phyloP scores from a whole-genome alignment of 2,329 filamentous ascomycete genomes.

The Aspergillus sp. region DNA sequence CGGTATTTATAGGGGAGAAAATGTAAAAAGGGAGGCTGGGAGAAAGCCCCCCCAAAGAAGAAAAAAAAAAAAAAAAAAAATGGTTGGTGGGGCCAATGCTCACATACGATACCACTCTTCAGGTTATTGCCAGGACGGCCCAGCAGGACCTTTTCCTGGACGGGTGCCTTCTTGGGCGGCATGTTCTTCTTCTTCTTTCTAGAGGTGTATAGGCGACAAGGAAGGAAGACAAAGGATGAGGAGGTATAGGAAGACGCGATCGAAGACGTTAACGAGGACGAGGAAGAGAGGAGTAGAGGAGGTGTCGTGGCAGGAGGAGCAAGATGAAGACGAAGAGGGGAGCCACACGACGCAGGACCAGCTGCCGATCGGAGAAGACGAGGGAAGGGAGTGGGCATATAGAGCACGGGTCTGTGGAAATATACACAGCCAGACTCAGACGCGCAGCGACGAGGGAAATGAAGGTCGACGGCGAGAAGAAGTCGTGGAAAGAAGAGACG shows the following conservation, averaged over 20 bases:
- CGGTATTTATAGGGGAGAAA: conserved; percentile 13
- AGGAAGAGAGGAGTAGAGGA: conserved; percentile 2
- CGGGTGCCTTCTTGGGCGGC: conserved; percentile 87
- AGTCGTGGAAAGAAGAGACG: conserved; percentile 4
- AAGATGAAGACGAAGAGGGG: conserved; percentile 17
- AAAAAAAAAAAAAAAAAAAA: conserved; percentile 20
- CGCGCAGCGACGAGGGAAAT: no score
- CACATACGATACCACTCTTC: conserved; percentile 97
- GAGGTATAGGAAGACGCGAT: conserved; percentile 37
- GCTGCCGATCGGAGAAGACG: conserved; percentile 50
- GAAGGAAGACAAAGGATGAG: conserved; percentile 41
- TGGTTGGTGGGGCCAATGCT: conserved; percentile 37
- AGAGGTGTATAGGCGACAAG: conserved; percentile 46
- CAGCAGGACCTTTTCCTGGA: conserved; percentile 93
- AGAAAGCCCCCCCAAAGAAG: conserved; percentile 6
- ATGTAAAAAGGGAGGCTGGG: conserved; percentile 21
- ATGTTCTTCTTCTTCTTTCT: conserved; percentile 63
- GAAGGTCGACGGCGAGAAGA: conserved; percentile 7
- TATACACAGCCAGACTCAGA: conserved; percentile 3
- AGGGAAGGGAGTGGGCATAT: conserved; percentile 38
- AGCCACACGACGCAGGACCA: conserved; percentile 49
- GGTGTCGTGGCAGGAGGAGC: conserved; percentile 6
- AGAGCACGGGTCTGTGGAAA: conserved; percentile 37
- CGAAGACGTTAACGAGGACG: conserved; percentile 4
- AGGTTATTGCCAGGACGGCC: conserved; percentile 94